Percentiles rank a stretch among this genome's conserved stretches.
Conservation (phyloP, 2,329 filamentous ascomycete genomes). For the Nemania sp. region DNA sequence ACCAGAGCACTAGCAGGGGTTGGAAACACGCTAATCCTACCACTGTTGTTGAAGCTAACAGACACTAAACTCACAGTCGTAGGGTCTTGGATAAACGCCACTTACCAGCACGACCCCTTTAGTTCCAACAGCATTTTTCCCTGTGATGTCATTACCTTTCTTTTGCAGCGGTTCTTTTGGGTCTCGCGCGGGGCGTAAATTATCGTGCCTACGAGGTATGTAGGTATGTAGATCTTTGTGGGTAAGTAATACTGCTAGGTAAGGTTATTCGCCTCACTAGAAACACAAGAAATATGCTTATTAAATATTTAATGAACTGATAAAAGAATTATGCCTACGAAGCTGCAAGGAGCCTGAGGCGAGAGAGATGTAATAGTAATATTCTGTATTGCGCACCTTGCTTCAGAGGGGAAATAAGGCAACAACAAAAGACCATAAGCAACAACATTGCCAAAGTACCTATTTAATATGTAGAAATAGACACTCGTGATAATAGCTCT, state of each 20-base stretch:
- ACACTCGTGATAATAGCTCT: background rate
- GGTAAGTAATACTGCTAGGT: too few relatives aligned
- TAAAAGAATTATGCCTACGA: background rate
- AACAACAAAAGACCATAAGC: background rate
- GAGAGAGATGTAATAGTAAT: background rate
- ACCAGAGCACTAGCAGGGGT: conserved; percentile 46
- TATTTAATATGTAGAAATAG: background rate
- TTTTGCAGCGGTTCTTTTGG: background rate
- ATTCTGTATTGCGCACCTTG: background rate
- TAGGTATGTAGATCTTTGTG: too few relatives aligned
- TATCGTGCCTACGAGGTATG: too few relatives aligned
- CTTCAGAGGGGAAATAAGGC: background rate
- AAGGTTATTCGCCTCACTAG: too few relatives aligned
- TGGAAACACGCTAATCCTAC: conserved; percentile 45
- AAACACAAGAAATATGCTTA: too few relatives aligned
- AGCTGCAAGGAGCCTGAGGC: background rate
- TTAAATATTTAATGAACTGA: too few relatives aligned
- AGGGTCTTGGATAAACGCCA: background rate
- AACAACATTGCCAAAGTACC: background rate
- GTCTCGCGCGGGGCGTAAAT: background rate
- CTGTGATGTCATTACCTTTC: conserved; percentile 22
- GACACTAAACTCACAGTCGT: conserved; percentile 36
- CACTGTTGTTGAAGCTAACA: conserved; percentile 25
- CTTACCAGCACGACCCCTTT: background rate
- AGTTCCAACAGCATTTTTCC: conserved; percentile 1